Evolutionary conservation across 768 basidiomycete species (phyloP), one percentile per base, ranked within the genome.

Genomic region (Podaxis sp.): DNA sequence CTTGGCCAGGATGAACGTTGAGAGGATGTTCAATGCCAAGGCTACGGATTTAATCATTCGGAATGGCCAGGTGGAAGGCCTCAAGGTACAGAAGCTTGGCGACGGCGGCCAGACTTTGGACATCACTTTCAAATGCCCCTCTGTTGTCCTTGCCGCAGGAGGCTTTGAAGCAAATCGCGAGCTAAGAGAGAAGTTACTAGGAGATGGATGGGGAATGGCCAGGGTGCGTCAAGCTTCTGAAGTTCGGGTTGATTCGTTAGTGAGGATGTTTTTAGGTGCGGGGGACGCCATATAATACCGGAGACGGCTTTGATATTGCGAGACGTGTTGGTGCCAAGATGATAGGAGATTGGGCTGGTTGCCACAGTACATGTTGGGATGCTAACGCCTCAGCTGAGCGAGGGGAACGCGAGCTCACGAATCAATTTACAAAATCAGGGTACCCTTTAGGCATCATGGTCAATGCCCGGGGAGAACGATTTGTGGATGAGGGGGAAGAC

Each of bases 331-430:
- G 87, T 5, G 87, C 85, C 17, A 78, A 79, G 57, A 74, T 85
- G n/a, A 72, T 75, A 0, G 87, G 88, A n/a, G 86, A 89, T 73
- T 90, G 86, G 83, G 70, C 67, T 52, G 84, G 87, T n/a, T 90
- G 89, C 65, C 89, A 90, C 67, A 87, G 85, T 63, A 88, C 87
- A 4, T 83, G 82, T 68, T 89, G 88, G 88, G 89, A 89, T 67
- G 85, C 85, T 17, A 80, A 87, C 66, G 84, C 87, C 0, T 74
- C 81, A 1, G 63, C 72, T 19, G 74, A 84, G 36, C 69, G 74
- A 15, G 88, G 88, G 19, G 78, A 84, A 61, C 83, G 87, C 55
- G 75, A 77, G 52, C 71, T 88, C 59, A 87, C 84, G 62, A 90
- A 91, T 69, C 87, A 88, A 65, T 88, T 79, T 71, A 90, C 88